Evolutionary conservation across 192 early-diverging fungal species (phyloP).

Genomic region (Coemansia sp.): DNA sequence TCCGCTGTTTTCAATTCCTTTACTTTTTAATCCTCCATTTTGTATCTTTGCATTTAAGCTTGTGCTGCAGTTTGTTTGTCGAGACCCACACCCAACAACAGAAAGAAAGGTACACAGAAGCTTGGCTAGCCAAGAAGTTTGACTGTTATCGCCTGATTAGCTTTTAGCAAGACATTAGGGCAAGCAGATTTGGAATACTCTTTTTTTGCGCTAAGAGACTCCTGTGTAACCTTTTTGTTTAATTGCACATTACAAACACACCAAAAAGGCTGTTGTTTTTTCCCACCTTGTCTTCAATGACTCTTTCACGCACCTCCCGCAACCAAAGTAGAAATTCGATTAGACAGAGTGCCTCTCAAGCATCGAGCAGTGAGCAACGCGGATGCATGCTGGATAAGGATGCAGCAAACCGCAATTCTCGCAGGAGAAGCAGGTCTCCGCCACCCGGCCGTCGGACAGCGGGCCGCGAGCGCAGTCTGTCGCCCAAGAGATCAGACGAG

Average conservation of each 20-base stretch:
- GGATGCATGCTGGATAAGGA: not conserved
- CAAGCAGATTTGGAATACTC: no score
- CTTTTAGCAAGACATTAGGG: no score
- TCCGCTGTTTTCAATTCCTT: not conserved
- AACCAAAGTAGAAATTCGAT: constrained; percentile 30
- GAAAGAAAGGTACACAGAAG: no score
- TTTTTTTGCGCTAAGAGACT: no score
- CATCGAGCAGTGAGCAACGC: constrained; percentile 7
- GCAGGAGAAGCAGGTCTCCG: constrained; percentile 22
- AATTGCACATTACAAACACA: not conserved
- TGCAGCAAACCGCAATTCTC: not conserved
- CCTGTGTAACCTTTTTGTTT: not conserved
- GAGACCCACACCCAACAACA: not conserved
- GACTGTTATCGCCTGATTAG: no score
- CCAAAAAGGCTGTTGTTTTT: not conserved
- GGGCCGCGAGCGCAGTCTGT: not conserved
- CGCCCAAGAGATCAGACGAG: not conserved
- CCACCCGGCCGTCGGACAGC: constrained; percentile 2
- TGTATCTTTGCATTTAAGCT: constrained; percentile 4
- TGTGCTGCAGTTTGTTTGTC: not conserved
- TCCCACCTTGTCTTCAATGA: constrained; percentile 20
- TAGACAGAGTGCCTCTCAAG: constrained; percentile 23
- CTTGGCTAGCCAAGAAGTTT: no score
- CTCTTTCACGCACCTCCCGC: constrained; percentile 38
- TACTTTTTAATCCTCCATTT: not conserved